phyloP scores from a whole-genome alignment of 2,329 filamentous ascomycete species.

The Phialophora tarda region DNA sequence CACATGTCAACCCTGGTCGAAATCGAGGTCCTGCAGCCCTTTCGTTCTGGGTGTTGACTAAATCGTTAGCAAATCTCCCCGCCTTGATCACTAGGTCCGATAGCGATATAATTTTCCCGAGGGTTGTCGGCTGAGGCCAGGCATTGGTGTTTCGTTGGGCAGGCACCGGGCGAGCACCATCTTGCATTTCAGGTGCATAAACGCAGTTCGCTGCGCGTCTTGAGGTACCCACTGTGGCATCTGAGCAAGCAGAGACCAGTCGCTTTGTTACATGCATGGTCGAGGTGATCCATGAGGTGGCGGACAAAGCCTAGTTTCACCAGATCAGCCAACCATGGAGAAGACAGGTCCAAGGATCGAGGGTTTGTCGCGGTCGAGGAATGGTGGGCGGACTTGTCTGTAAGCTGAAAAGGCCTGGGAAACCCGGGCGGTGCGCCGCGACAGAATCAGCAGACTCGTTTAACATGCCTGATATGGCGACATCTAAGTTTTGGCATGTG shows the following conservation, averaged over 20 bases:
- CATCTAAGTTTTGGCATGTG: constrained; percentile 14
- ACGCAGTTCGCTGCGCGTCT: neutral
- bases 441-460: neutral
- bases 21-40: neutral
- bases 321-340: neutral
- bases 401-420: neutral
- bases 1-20: constrained; percentile 10
- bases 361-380: neutral
- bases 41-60: constrained; percentile 3
- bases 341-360: neutral
- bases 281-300: neutral
- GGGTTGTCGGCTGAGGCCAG: constrained; percentile 5
- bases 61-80: constrained; percentile 10
- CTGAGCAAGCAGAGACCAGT: neutral
- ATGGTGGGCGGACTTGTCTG: neutral
- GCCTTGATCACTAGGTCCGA: constrained; percentile 1
- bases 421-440: neutral
- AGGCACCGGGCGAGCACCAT: constrained; percentile 6
- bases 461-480: neutral
- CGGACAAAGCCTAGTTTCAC: neutral
- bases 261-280: neutral
- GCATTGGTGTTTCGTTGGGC: constrained; percentile 2
- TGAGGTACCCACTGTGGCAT: constrained; percentile 6
- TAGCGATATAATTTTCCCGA: constrained; percentile 5
- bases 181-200: neutral